phyloP scores from a whole-genome alignment of 75 land plant species.

The Larix kaempferi region DNA sequence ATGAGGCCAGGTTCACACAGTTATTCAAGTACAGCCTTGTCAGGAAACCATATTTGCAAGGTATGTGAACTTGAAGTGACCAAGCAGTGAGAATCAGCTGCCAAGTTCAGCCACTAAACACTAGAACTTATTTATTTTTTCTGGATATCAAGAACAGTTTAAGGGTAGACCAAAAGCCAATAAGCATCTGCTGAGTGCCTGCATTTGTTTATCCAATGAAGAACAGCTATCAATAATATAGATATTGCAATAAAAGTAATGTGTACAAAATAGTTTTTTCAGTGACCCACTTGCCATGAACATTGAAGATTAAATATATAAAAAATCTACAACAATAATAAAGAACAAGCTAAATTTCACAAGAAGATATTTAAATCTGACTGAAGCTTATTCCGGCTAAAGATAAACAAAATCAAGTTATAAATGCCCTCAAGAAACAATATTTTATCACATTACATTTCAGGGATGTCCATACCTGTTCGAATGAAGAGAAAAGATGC shows the following conservation, averaged over 20 bases:
- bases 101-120: not conserved
- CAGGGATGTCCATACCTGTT: constrained; percentile 50
- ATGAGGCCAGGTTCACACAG: too few species aligned
- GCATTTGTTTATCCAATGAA: not conserved
- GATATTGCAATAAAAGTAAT: not conserved
- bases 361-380: not conserved
- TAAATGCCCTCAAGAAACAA: not conserved
- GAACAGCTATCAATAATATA: not conserved
- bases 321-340: not conserved
- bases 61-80: too few species aligned
- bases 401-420: not conserved
- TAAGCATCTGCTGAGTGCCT: not conserved
- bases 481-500: constrained; percentile 81
- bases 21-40: too few species aligned
- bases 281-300: not conserved
- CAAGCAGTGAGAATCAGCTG: too few species aligned
- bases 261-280: not conserved
- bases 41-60: too few species aligned
- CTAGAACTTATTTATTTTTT: not conserved
- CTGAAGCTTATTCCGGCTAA: not conserved
- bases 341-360: not conserved
- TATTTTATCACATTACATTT: not conserved
- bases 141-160: not conserved
- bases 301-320: not conserved
- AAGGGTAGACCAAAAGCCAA: not conserved